These are phyloP conservation scores for Ligustrum vulgare DNA, from an alignment of 257 asterid genomes.

Conservation along the genomic window DNA sequence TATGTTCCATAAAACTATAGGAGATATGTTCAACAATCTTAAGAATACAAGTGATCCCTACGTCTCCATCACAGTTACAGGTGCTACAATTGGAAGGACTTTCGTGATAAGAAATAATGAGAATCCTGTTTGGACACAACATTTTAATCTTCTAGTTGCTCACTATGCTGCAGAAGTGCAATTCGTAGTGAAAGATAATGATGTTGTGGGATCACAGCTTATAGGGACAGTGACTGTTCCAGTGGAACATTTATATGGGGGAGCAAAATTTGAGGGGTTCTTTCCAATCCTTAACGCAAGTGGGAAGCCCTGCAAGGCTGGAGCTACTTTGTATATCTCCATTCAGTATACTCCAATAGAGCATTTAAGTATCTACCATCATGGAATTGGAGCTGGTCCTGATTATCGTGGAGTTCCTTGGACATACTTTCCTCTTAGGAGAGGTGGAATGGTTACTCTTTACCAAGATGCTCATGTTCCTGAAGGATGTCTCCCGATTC, in stretches of 20 bases:
- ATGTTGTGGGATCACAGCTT: slow-evolving; percentile 51
- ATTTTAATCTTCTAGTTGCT: slow-evolving; percentile 82
- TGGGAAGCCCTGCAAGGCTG: slow-evolving; percentile 45
- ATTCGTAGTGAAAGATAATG: slow-evolving; percentile 67
- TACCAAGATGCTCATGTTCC: slow-evolving; percentile 60
- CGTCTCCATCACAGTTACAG: slow-evolving; percentile 61
- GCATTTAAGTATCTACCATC: slow-evolving; percentile 26
- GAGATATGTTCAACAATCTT: slow-evolving; percentile 73
- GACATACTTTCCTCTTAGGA: slow-evolving; percentile 55
- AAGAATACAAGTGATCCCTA: slow-evolving; percentile 97
- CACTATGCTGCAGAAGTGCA: slow-evolving; percentile 79
- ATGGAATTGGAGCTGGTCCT: slow-evolving; percentile 35
- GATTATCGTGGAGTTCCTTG: slow-evolving; percentile 27
- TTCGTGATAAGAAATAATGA: slow-evolving; percentile 75
- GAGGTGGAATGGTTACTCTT: slow-evolving; percentile 51
- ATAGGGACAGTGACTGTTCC: slow-evolving; percentile 46
- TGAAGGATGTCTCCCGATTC: slow-evolving; percentile 45
- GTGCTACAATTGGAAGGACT: slow-evolving; percentile 82
- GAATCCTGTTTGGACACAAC: slow-evolving; percentile 92
- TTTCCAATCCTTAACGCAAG: slow-evolving; percentile 39
- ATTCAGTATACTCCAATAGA: slow-evolving; percentile 1
- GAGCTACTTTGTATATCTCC: slow-evolving; percentile 21
- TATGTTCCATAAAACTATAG: slow-evolving; percentile 89
- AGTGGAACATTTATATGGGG: slow-evolving; percentile 20
- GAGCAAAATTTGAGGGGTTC: slow-evolving; percentile 42